These are phyloP conservation scores for Lodderomyces elongisporus DNA, from an alignment of 1,139 yeast genomes.

Conservation along the genomic window DNA sequence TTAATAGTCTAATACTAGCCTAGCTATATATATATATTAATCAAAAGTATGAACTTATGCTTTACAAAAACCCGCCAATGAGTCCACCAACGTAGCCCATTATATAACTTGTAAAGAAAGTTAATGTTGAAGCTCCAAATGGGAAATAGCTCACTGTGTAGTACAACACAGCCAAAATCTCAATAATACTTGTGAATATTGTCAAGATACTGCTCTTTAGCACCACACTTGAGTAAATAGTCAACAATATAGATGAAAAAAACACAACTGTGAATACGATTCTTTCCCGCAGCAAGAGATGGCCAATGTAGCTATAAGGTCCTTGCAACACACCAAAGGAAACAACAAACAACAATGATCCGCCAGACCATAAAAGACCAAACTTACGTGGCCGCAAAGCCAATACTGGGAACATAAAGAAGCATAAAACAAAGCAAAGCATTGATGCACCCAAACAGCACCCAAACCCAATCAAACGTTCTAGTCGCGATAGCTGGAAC, in stretches of 20 bases:
- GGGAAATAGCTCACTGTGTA: slow-evolving; percentile 93
- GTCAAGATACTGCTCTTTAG: slow-evolving; percentile 73
- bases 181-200: slow-evolving; percentile 67
- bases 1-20: no score
- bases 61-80: slow-evolving; percentile 39
- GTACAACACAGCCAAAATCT: slow-evolving; percentile 79
- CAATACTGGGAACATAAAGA: slow-evolving; percentile 81
- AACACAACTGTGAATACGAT: slow-evolving; percentile 76
- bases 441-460: slow-evolving; percentile 72
- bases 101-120: slow-evolving; percentile 75
- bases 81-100: slow-evolving; percentile 71
- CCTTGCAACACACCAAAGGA: slow-evolving; percentile 94
- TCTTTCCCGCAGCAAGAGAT: slow-evolving; percentile 70
- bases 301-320: slow-evolving; percentile 71
- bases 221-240: slow-evolving; percentile 52
- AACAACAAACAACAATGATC: slow-evolving; percentile 76
- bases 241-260: slow-evolving; percentile 66
- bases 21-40: no score
- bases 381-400: slow-evolving; percentile 90
- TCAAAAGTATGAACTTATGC: no score
- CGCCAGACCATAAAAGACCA: slow-evolving; percentile 87
- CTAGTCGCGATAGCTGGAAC: slow-evolving; percentile 68
- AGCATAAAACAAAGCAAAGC: slow-evolving; percentile 76
- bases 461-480: slow-evolving; percentile 71
- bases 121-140: slow-evolving; percentile 83